Evolutionary conservation across 495 filamentous ascomycete species (phyloP).

Genomic region (Podospora pseudoanserina): DNA sequence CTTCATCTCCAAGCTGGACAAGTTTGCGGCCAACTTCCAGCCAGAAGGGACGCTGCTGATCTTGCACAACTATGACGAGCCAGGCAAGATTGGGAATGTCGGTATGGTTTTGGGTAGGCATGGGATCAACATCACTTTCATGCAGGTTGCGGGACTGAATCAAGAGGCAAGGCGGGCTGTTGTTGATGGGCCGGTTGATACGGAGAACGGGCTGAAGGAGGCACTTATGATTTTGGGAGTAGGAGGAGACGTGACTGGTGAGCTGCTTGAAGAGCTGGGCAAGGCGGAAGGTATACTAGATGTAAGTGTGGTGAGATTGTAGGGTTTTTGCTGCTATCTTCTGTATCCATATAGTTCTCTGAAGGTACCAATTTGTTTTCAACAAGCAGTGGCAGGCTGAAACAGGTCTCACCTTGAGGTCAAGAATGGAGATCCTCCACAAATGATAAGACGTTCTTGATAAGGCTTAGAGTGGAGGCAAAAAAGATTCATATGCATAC

Average conservation of each 20-base stretch:
- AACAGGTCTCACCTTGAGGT: no score
- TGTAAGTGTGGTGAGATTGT: slow-evolving; percentile 57
- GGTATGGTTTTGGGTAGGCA: slow-evolving; percentile 58
- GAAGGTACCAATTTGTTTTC: no score
- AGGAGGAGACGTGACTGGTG: slow-evolving; percentile 51
- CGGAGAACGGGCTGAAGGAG: slow-evolving; percentile 42
- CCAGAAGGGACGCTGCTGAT: slow-evolving; percentile 63
- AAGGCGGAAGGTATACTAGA: slow-evolving; percentile 58
- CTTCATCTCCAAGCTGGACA: slow-evolving; percentile 62
- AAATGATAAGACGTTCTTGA: no score
- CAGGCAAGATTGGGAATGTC: slow-evolving; percentile 70
- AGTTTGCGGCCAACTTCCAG: slow-evolving; percentile 60
- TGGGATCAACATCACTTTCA: slow-evolving; percentile 66
- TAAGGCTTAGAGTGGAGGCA: background rate
- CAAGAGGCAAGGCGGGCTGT: slow-evolving; percentile 33
- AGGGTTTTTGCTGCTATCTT: background rate
- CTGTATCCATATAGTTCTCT: no score
- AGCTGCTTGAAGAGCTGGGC: slow-evolving; percentile 53
- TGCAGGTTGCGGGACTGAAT: slow-evolving; percentile 58
- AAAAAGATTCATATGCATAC: background rate
- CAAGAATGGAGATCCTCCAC: no score
- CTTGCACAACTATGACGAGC: slow-evolving; percentile 67
- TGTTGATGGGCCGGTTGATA: slow-evolving; percentile 21
- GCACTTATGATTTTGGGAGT: slow-evolving; percentile 73
- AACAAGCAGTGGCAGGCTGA: no score